Conservation (phyloP, 2,329 filamentous ascomycete species). For the Didymella pinodella region DNA sequence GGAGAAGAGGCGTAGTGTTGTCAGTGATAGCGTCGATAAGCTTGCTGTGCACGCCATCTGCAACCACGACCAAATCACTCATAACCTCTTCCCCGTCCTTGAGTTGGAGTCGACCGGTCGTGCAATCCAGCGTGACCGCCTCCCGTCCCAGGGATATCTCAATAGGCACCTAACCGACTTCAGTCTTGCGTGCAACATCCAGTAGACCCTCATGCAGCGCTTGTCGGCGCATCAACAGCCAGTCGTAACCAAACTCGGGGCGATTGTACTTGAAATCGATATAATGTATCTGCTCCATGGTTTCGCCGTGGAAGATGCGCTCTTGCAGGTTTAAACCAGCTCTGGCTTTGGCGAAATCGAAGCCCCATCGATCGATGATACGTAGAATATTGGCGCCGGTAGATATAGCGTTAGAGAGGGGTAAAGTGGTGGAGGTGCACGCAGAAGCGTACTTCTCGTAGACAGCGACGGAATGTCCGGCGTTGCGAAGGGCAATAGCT, state of each 20-base stretch:
- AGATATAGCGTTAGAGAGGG: conserved; percentile 12
- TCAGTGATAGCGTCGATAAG: conserved; percentile 7
- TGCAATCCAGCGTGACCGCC: background rate
- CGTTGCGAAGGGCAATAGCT: conserved; percentile 61
- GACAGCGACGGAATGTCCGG: conserved; percentile 65
- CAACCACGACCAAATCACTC: conserved; percentile 6
- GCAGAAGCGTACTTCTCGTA: conserved; percentile 72
- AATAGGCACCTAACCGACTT: background rate
- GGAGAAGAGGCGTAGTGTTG: conserved; percentile 3
- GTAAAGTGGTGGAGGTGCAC: conserved; percentile 10
- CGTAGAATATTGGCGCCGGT: conserved; percentile 11
- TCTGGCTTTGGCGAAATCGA: conserved; percentile 8
- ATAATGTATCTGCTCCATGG: conserved; percentile 6
- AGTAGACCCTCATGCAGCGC: conserved; percentile 13
- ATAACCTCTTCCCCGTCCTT: background rate
- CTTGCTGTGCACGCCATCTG: conserved; percentile 12
- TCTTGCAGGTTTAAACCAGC: conserved; percentile 5
- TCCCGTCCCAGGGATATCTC: conserved; percentile 2
- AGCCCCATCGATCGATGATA: conserved; percentile 11
- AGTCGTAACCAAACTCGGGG: conserved; percentile 11
- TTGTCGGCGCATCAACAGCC: conserved; percentile 16
- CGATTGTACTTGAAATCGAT: conserved; percentile 18
- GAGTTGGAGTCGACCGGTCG: background rate
- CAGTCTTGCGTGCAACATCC: background rate
- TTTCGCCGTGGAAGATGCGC: conserved; percentile 12